Percentiles rank a stretch among this genome's conserved stretches.
Evolutionary conservation across 768 basidiomycete species (phyloP).

Genomic region (Mrakia hoshinonis): DNA sequence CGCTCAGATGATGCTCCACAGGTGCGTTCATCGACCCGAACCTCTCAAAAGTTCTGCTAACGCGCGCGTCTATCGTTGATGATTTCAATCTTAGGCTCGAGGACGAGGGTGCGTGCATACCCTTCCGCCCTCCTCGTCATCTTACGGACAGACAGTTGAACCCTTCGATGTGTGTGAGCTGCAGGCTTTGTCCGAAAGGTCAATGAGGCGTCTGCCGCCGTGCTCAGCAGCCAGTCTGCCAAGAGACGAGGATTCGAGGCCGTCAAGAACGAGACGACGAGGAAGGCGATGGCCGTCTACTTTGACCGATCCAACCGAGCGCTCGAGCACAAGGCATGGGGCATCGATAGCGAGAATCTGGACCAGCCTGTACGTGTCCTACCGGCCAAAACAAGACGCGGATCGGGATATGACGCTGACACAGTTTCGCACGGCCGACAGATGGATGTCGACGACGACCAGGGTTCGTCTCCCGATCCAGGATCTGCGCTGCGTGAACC

Average conservation of each 20-base stretch:
- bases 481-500: too few species aligned
- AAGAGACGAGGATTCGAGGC: neutral
- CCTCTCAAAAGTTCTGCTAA: too few species aligned
- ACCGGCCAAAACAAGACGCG: neutral
- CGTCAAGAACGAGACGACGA: conserved; percentile 3
- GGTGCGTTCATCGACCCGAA: too few species aligned
- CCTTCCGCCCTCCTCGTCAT: neutral
- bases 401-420: too few species aligned
- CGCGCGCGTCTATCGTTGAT: too few species aligned
- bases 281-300: neutral
- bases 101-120: neutral
- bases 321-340: neutral
- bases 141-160: too few species aligned
- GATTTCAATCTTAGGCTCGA: neutral
- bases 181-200: neutral
- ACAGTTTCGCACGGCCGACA: too few species aligned
- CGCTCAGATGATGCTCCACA: neutral
- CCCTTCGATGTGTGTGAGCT: too few species aligned
- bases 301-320: neutral
- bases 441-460: conserved; percentile 5
- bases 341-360: neutral
- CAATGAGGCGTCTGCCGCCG: neutral
- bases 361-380: neutral
- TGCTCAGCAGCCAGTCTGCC: neutral
- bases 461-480: neutral